Evolutionary conservation across 2,329 filamentous ascomycete genomes (phyloP).

Genomic region (Bipolaris oryzae): DNA sequence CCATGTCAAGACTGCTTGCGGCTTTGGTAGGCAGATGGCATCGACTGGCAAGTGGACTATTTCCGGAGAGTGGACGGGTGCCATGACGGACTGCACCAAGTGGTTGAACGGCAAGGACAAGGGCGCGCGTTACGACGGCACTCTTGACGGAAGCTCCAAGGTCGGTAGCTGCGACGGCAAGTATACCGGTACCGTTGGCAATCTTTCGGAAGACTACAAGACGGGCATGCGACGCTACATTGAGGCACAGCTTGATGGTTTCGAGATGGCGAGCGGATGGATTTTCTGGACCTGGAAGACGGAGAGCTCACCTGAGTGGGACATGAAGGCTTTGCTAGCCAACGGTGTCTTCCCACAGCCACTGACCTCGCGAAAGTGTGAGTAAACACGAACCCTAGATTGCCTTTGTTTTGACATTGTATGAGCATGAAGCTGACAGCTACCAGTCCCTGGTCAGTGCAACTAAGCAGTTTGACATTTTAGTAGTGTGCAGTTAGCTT

Average conservation of each 20-base stretch:
- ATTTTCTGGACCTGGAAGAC: conserved; percentile 61
- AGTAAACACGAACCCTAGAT: conserved; percentile 23
- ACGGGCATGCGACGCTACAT: conserved; percentile 54
- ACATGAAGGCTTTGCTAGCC: conserved; percentile 53
- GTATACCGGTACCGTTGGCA: conserved; percentile 51
- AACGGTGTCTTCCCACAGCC: conserved; percentile 58
- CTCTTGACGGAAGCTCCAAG: conserved; percentile 44
- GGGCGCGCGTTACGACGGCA: conserved; percentile 56
- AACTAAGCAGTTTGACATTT: conserved; percentile 27
- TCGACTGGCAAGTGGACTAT: conserved; percentile 55
- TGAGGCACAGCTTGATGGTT: conserved; percentile 56
- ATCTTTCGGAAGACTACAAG: conserved; percentile 51
- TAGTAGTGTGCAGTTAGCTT: conserved; percentile 1
- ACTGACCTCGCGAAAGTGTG: conserved; percentile 47
- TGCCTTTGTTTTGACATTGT: not conserved
- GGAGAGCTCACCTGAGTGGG: conserved; percentile 57
- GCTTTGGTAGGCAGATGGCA: conserved; percentile 54
- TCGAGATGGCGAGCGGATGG: conserved; percentile 56
- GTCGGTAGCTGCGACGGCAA: conserved; percentile 55
- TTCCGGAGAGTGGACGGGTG: conserved; percentile 56
- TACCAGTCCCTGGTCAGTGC: conserved; percentile 45
- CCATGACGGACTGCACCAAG: conserved; percentile 56
- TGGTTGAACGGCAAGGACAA: conserved; percentile 56
- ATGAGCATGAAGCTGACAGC: conserved; percentile 12
- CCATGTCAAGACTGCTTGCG: conserved; percentile 53